Evolutionary conservation across 2,329 filamentous ascomycete genomes (phyloP).

Genomic region (Cytospora mali): DNA sequence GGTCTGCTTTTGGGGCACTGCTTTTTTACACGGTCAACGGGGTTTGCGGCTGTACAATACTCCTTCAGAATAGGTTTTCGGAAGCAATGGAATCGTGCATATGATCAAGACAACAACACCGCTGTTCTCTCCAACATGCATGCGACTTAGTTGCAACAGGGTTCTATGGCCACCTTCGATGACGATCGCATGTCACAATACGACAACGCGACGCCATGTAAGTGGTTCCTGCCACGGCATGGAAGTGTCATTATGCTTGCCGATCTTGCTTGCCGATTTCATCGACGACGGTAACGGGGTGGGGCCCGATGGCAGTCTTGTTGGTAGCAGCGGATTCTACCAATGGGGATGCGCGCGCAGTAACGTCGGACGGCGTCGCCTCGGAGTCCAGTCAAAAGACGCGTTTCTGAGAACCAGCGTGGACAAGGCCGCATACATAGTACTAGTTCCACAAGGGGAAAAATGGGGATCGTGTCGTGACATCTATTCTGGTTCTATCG

Average conservation of each 20-base stretch:
- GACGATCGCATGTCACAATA: not conserved
- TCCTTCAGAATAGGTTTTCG: conserved; percentile 64
- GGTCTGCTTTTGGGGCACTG: conserved; percentile 64
- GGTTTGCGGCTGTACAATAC: conserved; percentile 76
- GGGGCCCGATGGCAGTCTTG: not conserved
- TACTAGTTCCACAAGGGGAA: not conserved
- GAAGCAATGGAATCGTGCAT: conserved; percentile 64
- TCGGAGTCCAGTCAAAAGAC: not conserved
- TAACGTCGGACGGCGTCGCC: not conserved
- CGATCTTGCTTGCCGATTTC: not conserved
- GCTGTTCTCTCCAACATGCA: not conserved
- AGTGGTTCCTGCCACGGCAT: not conserved
- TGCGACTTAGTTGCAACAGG: not conserved
- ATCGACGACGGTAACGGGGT: not conserved
- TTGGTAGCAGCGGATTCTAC: not conserved
- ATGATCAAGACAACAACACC: conserved; percentile 46
- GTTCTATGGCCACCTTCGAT: not conserved
- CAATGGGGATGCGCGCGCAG: not conserved
- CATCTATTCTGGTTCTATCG: not conserved
- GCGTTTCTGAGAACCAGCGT: not conserved
- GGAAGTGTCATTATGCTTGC: not conserved
- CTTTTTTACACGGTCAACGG: conserved; percentile 68
- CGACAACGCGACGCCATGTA: not conserved
- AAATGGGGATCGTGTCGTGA: not conserved
- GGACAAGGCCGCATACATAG: too few species aligned